Conservation (phyloP, 306 rosid species). For the Cercis canadensis region DNA sequence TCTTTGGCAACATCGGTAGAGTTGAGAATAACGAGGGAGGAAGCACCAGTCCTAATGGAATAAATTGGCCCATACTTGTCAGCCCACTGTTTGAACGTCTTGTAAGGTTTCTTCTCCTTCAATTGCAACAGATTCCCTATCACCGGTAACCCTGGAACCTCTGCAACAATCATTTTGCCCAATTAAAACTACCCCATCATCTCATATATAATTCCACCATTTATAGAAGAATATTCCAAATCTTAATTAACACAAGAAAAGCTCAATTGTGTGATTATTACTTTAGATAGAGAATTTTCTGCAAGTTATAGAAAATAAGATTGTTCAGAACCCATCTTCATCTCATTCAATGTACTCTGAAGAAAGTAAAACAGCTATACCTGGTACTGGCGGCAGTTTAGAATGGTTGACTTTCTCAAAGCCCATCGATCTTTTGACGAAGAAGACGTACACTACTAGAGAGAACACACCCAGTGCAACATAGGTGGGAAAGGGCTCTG, state of each 20-base stretch:
- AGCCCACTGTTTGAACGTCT: conserved; percentile 78
- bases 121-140: conserved; percentile 87
- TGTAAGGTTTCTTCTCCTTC: conserved; percentile 95
- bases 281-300: neutral
- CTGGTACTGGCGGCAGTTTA: conserved; percentile 71
- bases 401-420: conserved; percentile 3
- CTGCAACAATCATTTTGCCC: conserved; percentile 50
- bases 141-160: conserved; percentile 79
- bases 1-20: conserved; percentile 69
- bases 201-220: neutral
- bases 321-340: too few species aligned
- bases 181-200: neutral
- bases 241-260: neutral
- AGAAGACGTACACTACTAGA: conserved; percentile 36
- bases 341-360: too few species aligned
- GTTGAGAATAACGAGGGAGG: conserved; percentile 85
- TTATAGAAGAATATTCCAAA: too few species aligned
- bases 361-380: conserved; percentile 32
- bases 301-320: too few species aligned
- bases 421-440: conserved; percentile 11
- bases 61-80: conserved; percentile 73
- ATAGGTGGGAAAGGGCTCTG: conserved; percentile 44
- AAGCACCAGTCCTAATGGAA: conserved; percentile 84
- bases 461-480: conserved; percentile 56
- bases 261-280: neutral